phyloP scores from a whole-genome alignment of 108 stramenopile species.

The Pseudonitzschia pungens region DNA sequence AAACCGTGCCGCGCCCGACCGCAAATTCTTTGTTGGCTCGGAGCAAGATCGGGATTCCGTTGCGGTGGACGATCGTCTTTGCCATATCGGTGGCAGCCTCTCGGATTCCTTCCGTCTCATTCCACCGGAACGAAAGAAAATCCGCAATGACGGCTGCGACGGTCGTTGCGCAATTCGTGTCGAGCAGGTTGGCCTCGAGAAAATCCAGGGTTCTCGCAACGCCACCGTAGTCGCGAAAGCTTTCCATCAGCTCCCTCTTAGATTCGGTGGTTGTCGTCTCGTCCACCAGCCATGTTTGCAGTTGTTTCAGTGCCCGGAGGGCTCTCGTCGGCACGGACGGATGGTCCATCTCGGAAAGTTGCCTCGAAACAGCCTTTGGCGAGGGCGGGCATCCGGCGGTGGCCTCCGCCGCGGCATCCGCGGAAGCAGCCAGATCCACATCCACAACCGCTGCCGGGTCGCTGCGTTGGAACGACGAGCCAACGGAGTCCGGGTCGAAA shows the following conservation, averaged over 20 bases:
- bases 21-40: not conserved
- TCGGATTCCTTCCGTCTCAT: not conserved
- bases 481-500: not conserved
- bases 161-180: not conserved
- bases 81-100: slow-evolving; percentile 1
- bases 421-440: too few species aligned
- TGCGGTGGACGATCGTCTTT: slow-evolving; percentile 1
- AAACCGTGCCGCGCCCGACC: not conserved
- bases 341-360: not conserved
- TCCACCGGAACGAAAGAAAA: slow-evolving; percentile 8
- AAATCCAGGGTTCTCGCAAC: slow-evolving; percentile 9
- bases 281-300: not conserved
- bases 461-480: not conserved
- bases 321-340: not conserved
- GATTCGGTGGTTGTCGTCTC: not conserved
- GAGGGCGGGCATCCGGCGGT: not conserved
- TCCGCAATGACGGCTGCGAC: not conserved
- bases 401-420: too few species aligned
- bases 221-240: not conserved
- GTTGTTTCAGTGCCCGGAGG: not conserved
- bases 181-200: not conserved
- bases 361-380: not conserved
- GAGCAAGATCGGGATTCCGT: slow-evolving; percentile 10
- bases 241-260: not conserved
- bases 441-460: not conserved